Evolutionary conservation across 768 basidiomycete genomes (phyloP).

Genomic region (Rhodotorula kratochvilovae): DNA sequence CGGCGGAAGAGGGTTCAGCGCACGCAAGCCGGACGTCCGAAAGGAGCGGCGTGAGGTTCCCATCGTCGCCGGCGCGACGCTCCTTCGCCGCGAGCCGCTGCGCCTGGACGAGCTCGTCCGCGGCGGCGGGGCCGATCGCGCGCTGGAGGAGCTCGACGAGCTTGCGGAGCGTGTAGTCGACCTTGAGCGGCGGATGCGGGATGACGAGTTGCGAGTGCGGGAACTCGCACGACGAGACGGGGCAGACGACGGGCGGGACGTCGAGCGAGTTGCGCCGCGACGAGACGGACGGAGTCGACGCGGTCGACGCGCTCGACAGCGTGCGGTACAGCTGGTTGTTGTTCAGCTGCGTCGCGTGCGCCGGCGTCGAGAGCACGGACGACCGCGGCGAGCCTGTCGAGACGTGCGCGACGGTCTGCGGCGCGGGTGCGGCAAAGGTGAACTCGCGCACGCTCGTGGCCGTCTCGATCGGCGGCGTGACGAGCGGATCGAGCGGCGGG

Average conservation of each 20-base stretch:
- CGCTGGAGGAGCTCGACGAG: conserved; percentile 10
- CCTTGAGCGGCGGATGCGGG: background rate
- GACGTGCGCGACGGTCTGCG: background rate
- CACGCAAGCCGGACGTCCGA: conserved; percentile 4
- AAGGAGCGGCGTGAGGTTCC: conserved; percentile 13
- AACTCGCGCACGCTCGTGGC: background rate
- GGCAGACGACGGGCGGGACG: background rate
- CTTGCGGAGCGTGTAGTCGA: conserved; percentile 31
- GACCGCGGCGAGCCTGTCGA: background rate
- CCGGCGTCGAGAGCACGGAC: background rate
- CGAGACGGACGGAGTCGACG: background rate
- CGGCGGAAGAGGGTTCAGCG: background rate
- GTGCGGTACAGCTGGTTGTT: background rate
- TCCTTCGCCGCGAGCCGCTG: conserved; percentile 55
- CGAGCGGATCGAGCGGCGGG: background rate
- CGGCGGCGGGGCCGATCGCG: conserved; percentile 11
- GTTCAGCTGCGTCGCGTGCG: background rate
- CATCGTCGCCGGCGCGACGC: conserved; percentile 35
- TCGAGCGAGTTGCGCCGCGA: background rate
- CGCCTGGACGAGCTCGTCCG: conserved; percentile 59
- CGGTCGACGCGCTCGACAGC: background rate
- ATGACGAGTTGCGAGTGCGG: background rate
- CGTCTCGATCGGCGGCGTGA: background rate
- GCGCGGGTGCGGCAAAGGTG: background rate
- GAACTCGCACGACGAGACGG: conserved; percentile 10